phyloP scores from a whole-genome alignment of 1,284 basidiomycete genomes.

The Ceratobasidium theobromae region DNA sequence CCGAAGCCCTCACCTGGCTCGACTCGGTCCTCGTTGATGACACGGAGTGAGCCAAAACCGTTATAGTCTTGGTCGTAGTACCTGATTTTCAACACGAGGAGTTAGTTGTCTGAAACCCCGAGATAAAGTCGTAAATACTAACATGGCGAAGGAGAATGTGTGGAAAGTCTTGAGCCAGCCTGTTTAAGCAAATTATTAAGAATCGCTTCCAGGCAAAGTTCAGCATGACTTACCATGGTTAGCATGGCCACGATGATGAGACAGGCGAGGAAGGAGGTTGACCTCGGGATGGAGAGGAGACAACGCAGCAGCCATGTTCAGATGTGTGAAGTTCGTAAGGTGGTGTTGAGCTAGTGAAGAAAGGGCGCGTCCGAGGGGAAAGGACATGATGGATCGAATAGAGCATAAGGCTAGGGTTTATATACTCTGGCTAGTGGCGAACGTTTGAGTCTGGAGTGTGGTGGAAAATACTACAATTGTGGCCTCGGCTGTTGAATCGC shows the following conservation, averaged over 20 bases:
- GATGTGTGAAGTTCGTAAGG: not conserved
- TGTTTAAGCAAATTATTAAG: conserved; percentile 2
- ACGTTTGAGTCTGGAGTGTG: not conserved
- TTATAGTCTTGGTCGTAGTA: conserved; percentile 64
- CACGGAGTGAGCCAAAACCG: conserved; percentile 63
- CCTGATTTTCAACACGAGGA: conserved; percentile 46
- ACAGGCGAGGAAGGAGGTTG: conserved; percentile 14
- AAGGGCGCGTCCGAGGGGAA: conserved; percentile 12
- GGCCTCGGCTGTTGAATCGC: too few relatives aligned
- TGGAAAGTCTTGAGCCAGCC: conserved; percentile 90
- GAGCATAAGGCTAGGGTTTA: conserved; percentile 10
- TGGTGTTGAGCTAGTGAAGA: conserved; percentile 11
- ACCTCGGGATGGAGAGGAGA: conserved; percentile 16
- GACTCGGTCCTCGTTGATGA: conserved; percentile 91
- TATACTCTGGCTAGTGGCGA: conserved; percentile 3
- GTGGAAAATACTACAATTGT: too few relatives aligned
- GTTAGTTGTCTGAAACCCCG: conserved; percentile 4
- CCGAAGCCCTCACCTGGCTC: conserved; percentile 78
- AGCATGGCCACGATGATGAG: conserved; percentile 65
- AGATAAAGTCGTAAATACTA: conserved; percentile 40
- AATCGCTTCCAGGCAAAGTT: not conserved
- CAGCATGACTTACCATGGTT: conserved; percentile 57
- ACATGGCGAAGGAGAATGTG: conserved; percentile 80
- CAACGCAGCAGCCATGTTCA: conserved; percentile 20
- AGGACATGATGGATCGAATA: conserved; percentile 19